These are phyloP conservation scores for Gnetum montanum DNA, from an alignment of 75 land plant genomes.

Conservation along the genomic window DNA sequence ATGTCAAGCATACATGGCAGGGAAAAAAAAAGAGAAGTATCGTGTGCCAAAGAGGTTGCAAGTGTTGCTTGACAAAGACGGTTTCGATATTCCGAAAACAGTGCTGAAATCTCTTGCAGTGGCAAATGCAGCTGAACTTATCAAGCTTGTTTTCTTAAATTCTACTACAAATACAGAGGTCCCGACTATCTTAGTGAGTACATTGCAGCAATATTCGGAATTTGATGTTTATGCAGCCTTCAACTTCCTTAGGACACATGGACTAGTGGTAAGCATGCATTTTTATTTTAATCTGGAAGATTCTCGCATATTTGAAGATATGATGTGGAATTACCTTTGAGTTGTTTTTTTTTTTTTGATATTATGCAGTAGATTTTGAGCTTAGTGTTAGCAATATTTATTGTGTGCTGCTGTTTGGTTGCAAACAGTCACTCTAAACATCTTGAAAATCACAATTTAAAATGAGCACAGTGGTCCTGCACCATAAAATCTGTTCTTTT, in stretches of 20 bases:
- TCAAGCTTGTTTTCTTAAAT: slow-evolving; percentile 76
- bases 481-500: too few relatives aligned
- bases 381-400: too few relatives aligned
- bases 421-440: too few relatives aligned
- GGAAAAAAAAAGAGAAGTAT: slow-evolving; percentile 14
- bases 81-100: slow-evolving; percentile 15
- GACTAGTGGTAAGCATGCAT: slow-evolving; percentile 57
- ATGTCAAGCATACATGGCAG: slow-evolving; percentile 4
- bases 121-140: slow-evolving; percentile 91
- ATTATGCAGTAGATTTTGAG: too few relatives aligned
- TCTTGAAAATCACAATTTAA: too few relatives aligned
- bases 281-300: not conserved
- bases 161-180: slow-evolving; percentile 43
- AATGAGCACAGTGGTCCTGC: too few relatives aligned
- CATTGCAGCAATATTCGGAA: slow-evolving; percentile 61
- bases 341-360: not conserved
- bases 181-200: slow-evolving; percentile 51
- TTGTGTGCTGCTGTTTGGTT: too few relatives aligned
- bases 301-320: not conserved
- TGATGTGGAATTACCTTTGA: not conserved
- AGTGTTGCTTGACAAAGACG: slow-evolving; percentile 19
- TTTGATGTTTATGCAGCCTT: slow-evolving; percentile 80
- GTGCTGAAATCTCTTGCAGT: slow-evolving; percentile 64
- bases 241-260: slow-evolving; percentile 65
- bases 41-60: slow-evolving; percentile 27